Base-by-base conservation (phyloP, 83 land plant species). In the Thuja plicata region DNA sequence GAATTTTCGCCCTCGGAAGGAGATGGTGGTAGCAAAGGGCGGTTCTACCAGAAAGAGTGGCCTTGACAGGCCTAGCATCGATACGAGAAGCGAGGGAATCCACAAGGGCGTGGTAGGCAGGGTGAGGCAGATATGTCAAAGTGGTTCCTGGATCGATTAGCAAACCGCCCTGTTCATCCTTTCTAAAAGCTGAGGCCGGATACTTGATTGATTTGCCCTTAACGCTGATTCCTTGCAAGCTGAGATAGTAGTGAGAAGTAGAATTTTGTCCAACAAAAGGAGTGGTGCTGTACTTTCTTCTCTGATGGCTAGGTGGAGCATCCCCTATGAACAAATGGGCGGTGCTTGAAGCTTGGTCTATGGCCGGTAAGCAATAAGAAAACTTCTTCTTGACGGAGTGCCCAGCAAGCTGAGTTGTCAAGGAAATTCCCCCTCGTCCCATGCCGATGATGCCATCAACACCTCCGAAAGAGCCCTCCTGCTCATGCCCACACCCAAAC, bases 71-170 rank as follows among this genome's bases (percentile, higher is more conserved):
- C 7, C 24, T 35, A 77, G 81, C 40, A 11, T 77, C 37, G 40
- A 77, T 37, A 38, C 43, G 32, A 35, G 43, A 77, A 5, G 3
- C 1, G 17, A 95, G 93, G 2, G 95, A 91, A 41, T 92, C 93
- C 27, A 93, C 87, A 15, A 96, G 92, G 8, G 96, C 91, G 30
- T 46, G 81, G 88, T 96, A 96, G 12, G 93, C 97, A 27, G 8
- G 46, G 5, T 74, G n/a, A 32, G 92, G 93, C 10, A 96, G 92
- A 86, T 92, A 85, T 1, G 97, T 95, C 46, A 97, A 91, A 27
- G 97, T 91, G 1, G 97, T 97, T 8, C 97, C 98, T 2, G 98
- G 91, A 90, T 97, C 97, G 88, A 97, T 88, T 84, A 97, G 92
- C 12, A 92, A 92, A 3, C 98, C 97, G 0, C 95, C 96, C 46